Evolutionary conservation across 2,329 filamentous ascomycete species (phyloP).

Genomic region (Aspergillus sp.): DNA sequence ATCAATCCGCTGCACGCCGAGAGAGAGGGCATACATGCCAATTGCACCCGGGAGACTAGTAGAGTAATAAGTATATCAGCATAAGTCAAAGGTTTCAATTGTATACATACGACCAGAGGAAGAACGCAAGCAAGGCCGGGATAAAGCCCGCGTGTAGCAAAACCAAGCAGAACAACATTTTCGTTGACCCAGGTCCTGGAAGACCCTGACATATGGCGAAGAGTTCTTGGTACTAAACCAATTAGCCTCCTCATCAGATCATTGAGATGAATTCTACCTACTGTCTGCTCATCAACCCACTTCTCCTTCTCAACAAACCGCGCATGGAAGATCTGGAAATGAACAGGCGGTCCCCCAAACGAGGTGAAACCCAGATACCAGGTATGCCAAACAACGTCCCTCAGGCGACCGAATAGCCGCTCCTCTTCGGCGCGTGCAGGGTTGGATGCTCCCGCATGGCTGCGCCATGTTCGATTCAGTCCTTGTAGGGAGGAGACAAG

Average conservation of each 20-base stretch:
- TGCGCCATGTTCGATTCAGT: background rate
- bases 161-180: constrained; percentile 69
- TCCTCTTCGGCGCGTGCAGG: background rate
- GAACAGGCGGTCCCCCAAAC: constrained; percentile 68
- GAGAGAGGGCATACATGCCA: constrained; percentile 66
- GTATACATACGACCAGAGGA: constrained; percentile 60
- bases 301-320: constrained; percentile 60
- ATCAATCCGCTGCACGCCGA: constrained; percentile 63
- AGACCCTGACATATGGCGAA: constrained; percentile 70
- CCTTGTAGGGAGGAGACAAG: background rate
- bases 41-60: constrained; percentile 65
- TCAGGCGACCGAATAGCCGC: constrained; percentile 23
- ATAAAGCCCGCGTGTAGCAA: constrained; percentile 62
- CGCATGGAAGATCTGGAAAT: constrained; percentile 66
- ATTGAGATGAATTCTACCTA: constrained; percentile 31
- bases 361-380: constrained; percentile 66
- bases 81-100: no score
- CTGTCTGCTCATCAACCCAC: constrained; percentile 71
- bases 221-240: constrained; percentile 64
- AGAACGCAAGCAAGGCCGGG: constrained; percentile 59
- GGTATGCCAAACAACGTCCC: constrained; percentile 39
- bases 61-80: no score
- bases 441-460: background rate
- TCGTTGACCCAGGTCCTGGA: constrained; percentile 67
- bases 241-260: background rate